A percentile compares a stretch with the other conserved stretches of the same genome.
Conservation (phyloP, 2,329 filamentous ascomycete genomes). For the Penicillium polonicum region DNA sequence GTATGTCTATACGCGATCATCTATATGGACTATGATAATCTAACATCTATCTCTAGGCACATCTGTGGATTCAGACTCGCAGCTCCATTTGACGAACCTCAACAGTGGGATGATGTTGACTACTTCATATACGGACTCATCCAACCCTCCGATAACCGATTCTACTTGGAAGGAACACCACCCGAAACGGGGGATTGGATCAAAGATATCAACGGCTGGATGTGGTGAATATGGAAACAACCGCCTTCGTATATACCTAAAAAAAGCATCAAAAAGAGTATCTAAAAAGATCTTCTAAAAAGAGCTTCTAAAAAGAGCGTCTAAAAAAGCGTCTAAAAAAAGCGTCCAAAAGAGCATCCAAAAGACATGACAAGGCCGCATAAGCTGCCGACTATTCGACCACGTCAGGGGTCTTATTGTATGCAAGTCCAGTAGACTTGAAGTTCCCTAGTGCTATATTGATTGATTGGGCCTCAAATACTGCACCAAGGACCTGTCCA, state of each 20-base stretch:
- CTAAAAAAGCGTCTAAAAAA: no score
- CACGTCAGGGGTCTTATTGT: no score
- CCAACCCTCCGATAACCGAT: background rate
- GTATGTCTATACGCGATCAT: background rate
- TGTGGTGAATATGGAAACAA: constrained; percentile 2
- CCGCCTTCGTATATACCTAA: no score
- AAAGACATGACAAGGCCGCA: no score
- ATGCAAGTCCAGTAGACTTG: background rate
- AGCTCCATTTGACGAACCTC: constrained; percentile 4
- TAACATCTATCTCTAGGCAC: constrained; percentile 3
- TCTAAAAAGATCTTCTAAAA: no score
- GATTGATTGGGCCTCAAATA: no score
- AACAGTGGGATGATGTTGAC: background rate
- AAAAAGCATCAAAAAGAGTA: no score
- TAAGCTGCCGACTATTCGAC: no score
- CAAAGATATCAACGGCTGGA: constrained; percentile 4
- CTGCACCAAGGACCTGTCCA: no score
- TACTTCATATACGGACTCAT: constrained; percentile 4
- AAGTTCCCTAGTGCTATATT: no score
- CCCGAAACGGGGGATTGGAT: constrained; percentile 1
- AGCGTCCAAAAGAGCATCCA: no score
- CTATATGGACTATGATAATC: background rate
- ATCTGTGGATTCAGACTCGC: constrained; percentile 4
- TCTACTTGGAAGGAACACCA: constrained; percentile 7
- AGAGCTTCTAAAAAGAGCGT: no score